Conservation (phyloP, 78 protist species). For the Dictyostelium discoideum region DNA sequence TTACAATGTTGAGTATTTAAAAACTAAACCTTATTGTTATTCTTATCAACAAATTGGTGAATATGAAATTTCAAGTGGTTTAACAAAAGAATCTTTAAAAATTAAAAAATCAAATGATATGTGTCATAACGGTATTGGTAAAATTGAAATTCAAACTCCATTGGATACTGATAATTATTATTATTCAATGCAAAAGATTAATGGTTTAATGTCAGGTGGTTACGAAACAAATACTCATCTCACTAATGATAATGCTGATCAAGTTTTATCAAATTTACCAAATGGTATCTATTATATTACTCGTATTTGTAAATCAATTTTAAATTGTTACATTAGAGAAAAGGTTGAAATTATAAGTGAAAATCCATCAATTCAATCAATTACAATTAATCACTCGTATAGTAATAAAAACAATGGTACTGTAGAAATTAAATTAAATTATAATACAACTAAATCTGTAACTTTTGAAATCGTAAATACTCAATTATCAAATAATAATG, state of each 20-base stretch:
- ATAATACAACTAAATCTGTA: background rate
- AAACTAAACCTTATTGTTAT: no score
- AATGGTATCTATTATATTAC: background rate
- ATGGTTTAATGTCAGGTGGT: background rate
- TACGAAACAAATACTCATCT: background rate
- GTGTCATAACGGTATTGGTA: background rate
- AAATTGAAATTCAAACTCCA: background rate
- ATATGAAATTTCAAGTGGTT: background rate
- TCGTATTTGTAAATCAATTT: background rate
- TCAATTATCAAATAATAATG: background rate
- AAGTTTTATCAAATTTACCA: background rate
- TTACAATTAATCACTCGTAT: background rate
- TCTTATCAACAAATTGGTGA: background rate
- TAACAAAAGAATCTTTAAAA: background rate
- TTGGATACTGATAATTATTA: background rate
- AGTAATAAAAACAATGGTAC: background rate
- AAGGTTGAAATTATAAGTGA: background rate
- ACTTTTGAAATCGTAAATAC: background rate
- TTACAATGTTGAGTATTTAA: background rate
- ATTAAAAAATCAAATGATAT: background rate
- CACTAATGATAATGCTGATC: background rate
- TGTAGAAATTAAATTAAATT: background rate
- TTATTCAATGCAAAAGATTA: background rate
- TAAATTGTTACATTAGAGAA: background rate
- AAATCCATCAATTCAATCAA: background rate